Evolutionary conservation across 768 basidiomycete genomes (phyloP), one percentile per base, ranked within the genome.

Genomic region (Tylopilus subfusipes): DNA sequence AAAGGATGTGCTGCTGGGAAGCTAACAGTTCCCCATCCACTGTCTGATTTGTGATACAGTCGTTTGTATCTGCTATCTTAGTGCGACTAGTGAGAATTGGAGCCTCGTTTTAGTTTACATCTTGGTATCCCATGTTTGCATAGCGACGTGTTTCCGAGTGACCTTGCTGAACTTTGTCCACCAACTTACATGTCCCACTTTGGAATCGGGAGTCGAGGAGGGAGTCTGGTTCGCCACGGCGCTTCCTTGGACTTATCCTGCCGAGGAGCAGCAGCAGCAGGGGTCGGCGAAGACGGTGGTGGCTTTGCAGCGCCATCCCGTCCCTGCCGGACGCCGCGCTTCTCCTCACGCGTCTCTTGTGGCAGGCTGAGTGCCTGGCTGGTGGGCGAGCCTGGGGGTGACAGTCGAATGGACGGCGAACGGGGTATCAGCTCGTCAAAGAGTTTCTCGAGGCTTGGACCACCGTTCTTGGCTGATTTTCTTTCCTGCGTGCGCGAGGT

Each of bases 121-220:
- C n/a, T n/a, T n/a, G n/a, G n/a, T n/a, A n/a, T n/a, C n/a, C n/a
- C n/a, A n/a, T n/a, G n/a, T n/a, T n/a, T n/a, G n/a, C n/a, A n/a
- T n/a, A n/a, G n/a, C n/a, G n/a, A n/a, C n/a, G n/a, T n/a, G n/a
- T n/a, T n/a, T n/a, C n/a, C n/a, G n/a, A n/a, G n/a, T n/a, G n/a
- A n/a, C n/a, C n/a, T n/a, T n/a, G n/a, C n/a, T n/a, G n/a, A n/a
- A n/a, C n/a, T n/a, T n/a, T n/a, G n/a, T n/a, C n/a, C n/a, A n/a
- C n/a, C n/a, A n/a, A n/a, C n/a, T 11, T 42, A 68, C 14, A 54
- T 11, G 22, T 67, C 67, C 68, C 68, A 70, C 53, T 66, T 70
- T 22, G 68, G 68, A 40, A 70, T 68, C 13, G 68, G 70, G 11
- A 36, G 60, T 10, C 70, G 66, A 49, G 68, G 62, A 19, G 68